Evolutionary conservation across 305 asterid species (phyloP).

Genomic region (Solanum chacoense): DNA sequence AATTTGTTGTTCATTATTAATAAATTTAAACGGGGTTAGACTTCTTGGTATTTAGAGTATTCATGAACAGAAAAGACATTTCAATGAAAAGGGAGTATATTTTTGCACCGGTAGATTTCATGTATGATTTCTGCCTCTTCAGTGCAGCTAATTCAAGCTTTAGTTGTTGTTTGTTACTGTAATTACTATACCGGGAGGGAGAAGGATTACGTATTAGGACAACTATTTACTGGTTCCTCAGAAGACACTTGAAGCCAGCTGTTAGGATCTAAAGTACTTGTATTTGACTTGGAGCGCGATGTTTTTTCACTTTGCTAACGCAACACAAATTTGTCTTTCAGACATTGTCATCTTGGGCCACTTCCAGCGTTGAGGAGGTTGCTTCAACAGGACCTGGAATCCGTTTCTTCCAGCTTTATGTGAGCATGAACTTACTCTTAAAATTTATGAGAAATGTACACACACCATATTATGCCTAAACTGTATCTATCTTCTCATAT

Average conservation of each 20-base stretch:
- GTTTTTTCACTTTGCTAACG: not conserved
- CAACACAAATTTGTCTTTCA: conserved; percentile 21
- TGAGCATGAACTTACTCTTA: conserved; percentile 20
- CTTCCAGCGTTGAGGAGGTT: conserved; percentile 94
- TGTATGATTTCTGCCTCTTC: not conserved
- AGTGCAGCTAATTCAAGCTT: not conserved
- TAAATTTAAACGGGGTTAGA: not conserved
- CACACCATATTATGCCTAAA: not conserved
- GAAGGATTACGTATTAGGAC: not conserved
- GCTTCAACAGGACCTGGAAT: conserved; percentile 96
- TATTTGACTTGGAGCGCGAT: not conserved
- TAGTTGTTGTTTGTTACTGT: not conserved
- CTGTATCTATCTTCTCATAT: not conserved
- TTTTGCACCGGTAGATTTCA: not conserved
- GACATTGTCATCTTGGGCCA: conserved; percentile 95
- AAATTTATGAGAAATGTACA: not conserved
- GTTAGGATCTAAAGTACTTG: not conserved
- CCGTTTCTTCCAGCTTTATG: conserved; percentile 95
- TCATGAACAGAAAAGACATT: not conserved
- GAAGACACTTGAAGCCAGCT: not conserved
- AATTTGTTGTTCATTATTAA: not conserved
- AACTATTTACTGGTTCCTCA: not conserved
- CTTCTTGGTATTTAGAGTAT: not conserved
- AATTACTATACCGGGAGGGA: not conserved
- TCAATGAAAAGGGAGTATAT: not conserved